Conservation (phyloP, 352 stramenopile genomes). For the Peronospora farinosa region DNA sequence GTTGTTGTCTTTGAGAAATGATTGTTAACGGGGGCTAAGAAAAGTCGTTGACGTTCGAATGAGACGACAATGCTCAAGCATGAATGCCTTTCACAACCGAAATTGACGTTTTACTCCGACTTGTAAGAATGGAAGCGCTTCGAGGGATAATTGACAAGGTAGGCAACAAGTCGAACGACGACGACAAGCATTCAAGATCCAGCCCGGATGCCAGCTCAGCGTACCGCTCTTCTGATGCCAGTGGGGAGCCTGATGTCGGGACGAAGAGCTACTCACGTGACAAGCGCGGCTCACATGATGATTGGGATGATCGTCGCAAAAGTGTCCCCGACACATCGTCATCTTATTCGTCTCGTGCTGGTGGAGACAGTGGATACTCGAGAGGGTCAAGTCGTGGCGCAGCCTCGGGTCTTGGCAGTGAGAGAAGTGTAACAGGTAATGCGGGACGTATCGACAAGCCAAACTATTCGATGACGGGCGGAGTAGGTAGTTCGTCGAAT, state of each 20-base stretch:
- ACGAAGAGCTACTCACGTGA: constrained; percentile 24
- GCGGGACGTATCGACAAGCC: constrained; percentile 5
- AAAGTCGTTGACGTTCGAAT: neutral
- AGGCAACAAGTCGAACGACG: constrained; percentile 9
- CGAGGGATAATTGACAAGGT: constrained; percentile 14
- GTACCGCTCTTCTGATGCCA: constrained; percentile 17
- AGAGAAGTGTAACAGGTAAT: constrained; percentile 14
- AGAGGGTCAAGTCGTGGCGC: constrained; percentile 10
- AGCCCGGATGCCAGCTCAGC: constrained; percentile 3
- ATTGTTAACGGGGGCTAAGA: too few relatives aligned
- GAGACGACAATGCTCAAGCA: neutral
- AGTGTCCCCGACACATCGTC: constrained; percentile 9
- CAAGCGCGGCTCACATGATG: neutral
- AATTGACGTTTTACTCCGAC: constrained; percentile 6
- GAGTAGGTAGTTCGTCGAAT: constrained; percentile 1
- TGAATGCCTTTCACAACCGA: constrained; percentile 12
- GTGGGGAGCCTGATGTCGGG: constrained; percentile 14
- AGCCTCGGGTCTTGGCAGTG: constrained; percentile 1
- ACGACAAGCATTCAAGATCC: constrained; percentile 4
- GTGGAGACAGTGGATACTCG: constrained; percentile 16
- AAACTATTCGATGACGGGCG: constrained; percentile 2
- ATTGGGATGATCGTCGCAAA: constrained; percentile 9
- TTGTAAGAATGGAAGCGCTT: constrained; percentile 17
- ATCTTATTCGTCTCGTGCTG: constrained; percentile 14
- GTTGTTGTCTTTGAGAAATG: too few relatives aligned